A percentile compares a stretch with the other conserved stretches of the same genome.
Conservation (phyloP, 768 basidiomycete species). For the Polyporus arcularius region DNA sequence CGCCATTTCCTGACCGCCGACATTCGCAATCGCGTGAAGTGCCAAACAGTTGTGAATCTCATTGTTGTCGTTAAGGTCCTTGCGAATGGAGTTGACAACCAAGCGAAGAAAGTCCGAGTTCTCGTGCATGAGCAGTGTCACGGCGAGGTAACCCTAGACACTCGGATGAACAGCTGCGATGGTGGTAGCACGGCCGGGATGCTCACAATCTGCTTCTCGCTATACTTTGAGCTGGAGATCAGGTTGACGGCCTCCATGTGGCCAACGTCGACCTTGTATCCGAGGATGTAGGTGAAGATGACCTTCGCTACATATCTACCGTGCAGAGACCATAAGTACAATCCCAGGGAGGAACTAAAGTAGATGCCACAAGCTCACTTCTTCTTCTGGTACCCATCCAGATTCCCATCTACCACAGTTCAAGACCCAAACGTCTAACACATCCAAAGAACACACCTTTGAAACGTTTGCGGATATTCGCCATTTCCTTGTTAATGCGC, state of each 20-base stretch:
- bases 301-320: constrained; percentile 97
- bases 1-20: constrained; percentile 98
- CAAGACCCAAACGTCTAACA: background rate
- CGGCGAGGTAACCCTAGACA: constrained; percentile 90
- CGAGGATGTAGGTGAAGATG: constrained; percentile 97
- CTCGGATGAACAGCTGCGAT: background rate
- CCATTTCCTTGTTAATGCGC: constrained; percentile 99
- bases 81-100: constrained; percentile 97
- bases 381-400: constrained; percentile 92
- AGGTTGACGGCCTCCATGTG: constrained; percentile 99
- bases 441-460: constrained; percentile 59
- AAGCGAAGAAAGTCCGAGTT: constrained; percentile 95
- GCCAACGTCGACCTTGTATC: constrained; percentile 98
- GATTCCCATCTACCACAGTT: constrained; percentile 63
- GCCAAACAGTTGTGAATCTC: constrained; percentile 97
- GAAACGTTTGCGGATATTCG: constrained; percentile 98
- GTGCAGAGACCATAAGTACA: background rate
- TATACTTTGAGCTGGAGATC: constrained; percentile 93
- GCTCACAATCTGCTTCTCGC: constrained; percentile 97
- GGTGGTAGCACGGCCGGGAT: background rate
- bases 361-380: constrained; percentile 52
- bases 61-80: constrained; percentile 92
- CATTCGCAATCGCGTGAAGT: constrained; percentile 96
- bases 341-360: too few relatives aligned
- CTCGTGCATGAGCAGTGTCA: constrained; percentile 97